Evolutionary conservation across 495 filamentous ascomycete species (phyloP), one percentile per base, ranked within the genome.

Genomic region (Filosporella fistucella): DNA sequence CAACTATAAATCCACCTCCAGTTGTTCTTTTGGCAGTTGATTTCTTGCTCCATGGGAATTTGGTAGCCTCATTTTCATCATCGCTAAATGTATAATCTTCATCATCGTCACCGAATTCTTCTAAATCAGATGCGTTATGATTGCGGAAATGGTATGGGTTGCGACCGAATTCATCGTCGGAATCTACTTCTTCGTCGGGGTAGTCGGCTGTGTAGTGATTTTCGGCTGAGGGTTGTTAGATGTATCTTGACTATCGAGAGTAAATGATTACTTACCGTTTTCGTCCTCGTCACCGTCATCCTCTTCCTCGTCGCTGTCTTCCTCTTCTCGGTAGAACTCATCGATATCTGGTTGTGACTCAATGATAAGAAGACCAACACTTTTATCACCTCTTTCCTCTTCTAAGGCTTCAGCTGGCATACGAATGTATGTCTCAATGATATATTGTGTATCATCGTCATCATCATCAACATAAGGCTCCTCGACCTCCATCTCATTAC

Each of bases 201-300:
- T 79, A 79, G 33, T 79, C 75, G 8, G 70, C 66, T 0, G 69
- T 58, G 43, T 76, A 75, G 49, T 77, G 70, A 54, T 77, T 71
- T 56, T 79, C 75, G 30, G 74, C 75, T 78, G 16, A 13, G 10
- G 0, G 21, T 20, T 21, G 38, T 47, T 23, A 56, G 41, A n/a
- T 12, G 26, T 6, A 22, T 13, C 21, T 34, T 5, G n/a, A 7
- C n/a, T 7, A 29, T n/a, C 12, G 7, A 14, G 4, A 42, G 13
- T 47, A 12, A 38, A 35, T 22, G 29, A 12, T 23, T 7, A 48
- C 63, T 47, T 57, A 76, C 75, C 73, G 47, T 78, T 77, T 44
- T 76, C 72, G 34, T 79, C 74, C 32, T 78, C 74, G 11, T 59
- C 56, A n/a, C 77, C 74, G 37, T 76, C 71, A 29, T 76, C 72